Evolutionary conservation across 345 rosid species (phyloP).

Genomic region (Eucalyptus regnans): DNA sequence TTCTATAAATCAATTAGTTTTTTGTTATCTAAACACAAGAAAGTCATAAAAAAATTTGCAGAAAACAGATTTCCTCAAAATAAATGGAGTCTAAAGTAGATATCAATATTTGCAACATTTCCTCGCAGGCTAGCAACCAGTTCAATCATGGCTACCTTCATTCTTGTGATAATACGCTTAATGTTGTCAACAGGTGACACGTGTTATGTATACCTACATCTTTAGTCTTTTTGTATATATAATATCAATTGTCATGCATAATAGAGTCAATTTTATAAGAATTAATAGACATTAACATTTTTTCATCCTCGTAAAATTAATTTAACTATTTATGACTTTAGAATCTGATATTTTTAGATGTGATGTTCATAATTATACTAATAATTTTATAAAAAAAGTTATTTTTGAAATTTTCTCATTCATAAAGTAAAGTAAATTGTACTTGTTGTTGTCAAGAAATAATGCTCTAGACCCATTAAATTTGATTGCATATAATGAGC

Average conservation of each 20-base stretch:
- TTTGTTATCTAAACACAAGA: no score
- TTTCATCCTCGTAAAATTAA: neutral
- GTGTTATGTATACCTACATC: neutral
- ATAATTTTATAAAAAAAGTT: no score
- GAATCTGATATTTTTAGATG: neutral
- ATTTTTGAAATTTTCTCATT: no score
- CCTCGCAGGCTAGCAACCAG: rapidly evolving
- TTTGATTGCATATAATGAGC: no score
- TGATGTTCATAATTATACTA: neutral
- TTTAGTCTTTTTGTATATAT: neutral
- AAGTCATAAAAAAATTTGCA: no score
- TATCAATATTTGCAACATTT: no score
- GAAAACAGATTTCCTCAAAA: neutral
- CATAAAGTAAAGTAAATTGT: no score
- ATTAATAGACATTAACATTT: neutral
- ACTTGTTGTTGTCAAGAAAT: no score
- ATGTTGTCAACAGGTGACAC: neutral
- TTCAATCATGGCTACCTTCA: neutral
- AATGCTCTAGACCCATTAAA: no score
- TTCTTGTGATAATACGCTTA: neutral
- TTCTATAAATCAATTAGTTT: neutral
- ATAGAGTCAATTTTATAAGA: neutral
- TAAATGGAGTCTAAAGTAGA: neutral
- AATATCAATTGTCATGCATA: neutral
- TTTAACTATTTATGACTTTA: neutral